Evolutionary conservation across 257 asterid species (phyloP), one percentile per base, ranked within the genome.

Genomic region (Vinca minor): DNA sequence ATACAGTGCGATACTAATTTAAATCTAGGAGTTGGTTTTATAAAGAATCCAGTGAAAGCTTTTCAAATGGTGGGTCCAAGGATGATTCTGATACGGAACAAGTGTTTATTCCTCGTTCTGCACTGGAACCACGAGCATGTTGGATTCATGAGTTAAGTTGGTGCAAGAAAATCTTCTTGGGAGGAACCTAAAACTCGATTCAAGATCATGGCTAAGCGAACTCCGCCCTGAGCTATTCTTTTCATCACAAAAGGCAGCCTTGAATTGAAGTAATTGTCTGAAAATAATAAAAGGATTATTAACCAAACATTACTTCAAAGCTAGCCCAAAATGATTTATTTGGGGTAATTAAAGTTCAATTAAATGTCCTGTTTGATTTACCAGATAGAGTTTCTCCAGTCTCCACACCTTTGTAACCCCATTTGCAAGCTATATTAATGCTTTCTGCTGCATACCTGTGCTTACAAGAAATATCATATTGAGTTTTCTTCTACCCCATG

Each of bases 171-270:
- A 56, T 76, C 84, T 57, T 70, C 55, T 54, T 70, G 53, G 38
- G 73, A 38, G 11, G 67, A 69, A 23, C 82, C 86, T 13, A 91
- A 76, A 44, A 83, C 78, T 55, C 77, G 72, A 54, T 86, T 91
- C 72, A 88, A 67, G 70, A 88, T 76, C 95, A 83, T 89, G 67
- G 95, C 95, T 66, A 91, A 69, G 41, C 98, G 86, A 5, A 86
- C 95, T 48, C 95, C 98, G 18, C 96, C 98, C 59, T 91, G 98
- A 61, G 96, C 98, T 72, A 91, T 73, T 66, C 98, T 78, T 70
- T 85, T 88, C 95, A 79, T 85, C 32, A 88, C 98, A 50, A 85
- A 63, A 26, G 98, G 83, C 62, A 84, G 38, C 70, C 98, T 80
- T 47, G 98, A 84, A 64, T 82, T 73, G 55, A 91, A 91, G 70